Conservation (phyloP, 805 yeast species). For the Kuraishia hungarica region DNA sequence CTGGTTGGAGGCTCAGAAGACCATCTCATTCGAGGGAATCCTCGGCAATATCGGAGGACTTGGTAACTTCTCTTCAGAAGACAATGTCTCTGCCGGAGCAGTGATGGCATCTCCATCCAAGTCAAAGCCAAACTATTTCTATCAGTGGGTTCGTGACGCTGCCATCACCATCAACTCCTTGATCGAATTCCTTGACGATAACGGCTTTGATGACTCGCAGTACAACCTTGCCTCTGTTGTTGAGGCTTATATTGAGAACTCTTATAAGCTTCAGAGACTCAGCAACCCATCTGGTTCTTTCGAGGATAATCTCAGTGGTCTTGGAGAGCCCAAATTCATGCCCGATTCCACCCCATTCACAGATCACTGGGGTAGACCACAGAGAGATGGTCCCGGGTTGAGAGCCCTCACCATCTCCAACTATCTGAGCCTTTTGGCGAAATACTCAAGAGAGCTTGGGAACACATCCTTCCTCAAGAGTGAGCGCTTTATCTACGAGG, state of each 20-base stretch:
- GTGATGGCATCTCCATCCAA: conserved; percentile 83
- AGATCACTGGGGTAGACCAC: conserved; percentile 89
- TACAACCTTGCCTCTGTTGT: conserved; percentile 20
- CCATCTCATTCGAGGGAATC: conserved; percentile 34
- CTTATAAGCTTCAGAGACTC: conserved; percentile 52
- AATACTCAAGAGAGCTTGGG: conserved; percentile 16
- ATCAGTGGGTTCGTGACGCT: conserved; percentile 86
- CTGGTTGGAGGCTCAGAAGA: conserved; percentile 40
- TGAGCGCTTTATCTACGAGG: conserved; percentile 31
- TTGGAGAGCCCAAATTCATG: conserved; percentile 88
- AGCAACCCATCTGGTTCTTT: conserved; percentile 64
- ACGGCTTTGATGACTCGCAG: conserved; percentile 14
- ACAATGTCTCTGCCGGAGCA: conserved; percentile 51
- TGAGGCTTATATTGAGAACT: conserved; percentile 55
- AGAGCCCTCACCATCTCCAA: conserved; percentile 57
- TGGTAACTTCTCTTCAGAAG: conserved; percentile 14
- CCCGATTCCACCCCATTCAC: conserved; percentile 56
- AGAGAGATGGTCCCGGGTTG: conserved; percentile 89
- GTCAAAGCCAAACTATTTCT: conserved; percentile 67
- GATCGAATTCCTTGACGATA: conserved; percentile 44
- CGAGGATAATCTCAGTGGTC: conserved; percentile 35
- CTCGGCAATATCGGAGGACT: conserved; percentile 50
- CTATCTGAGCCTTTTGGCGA: conserved; percentile 37
- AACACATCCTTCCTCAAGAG: conserved; percentile 21
- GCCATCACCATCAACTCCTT: conserved; percentile 72